Evolutionary conservation across 306 rosid species (phyloP).

Genomic region (Benincasa hispida): DNA sequence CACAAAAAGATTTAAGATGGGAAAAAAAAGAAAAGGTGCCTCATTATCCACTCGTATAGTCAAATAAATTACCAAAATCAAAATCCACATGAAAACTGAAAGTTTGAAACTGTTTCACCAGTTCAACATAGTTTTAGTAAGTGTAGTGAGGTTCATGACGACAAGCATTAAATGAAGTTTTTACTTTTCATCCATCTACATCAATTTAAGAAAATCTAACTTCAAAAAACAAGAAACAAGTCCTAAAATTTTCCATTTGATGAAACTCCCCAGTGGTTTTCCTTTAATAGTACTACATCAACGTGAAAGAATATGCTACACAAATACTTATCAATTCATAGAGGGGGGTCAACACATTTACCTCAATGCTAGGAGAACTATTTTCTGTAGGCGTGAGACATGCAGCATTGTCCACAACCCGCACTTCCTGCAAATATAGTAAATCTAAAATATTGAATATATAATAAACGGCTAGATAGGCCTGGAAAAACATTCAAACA

Average conservation of each 20-base stretch:
- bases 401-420: conserved; percentile 39
- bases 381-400: conserved; percentile 34
- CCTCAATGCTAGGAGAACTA: conserved; percentile 36
- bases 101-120: not conserved
- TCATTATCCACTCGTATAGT: not conserved
- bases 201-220: not conserved
- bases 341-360: conserved; percentile 7
- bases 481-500: not conserved
- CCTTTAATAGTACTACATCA: not conserved
- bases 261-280: not conserved
- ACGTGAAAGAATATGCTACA: not conserved
- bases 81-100: not conserved
- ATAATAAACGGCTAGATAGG: not conserved
- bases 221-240: too few relatives aligned
- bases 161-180: not conserved
- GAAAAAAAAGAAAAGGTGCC: not conserved
- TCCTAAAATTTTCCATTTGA: not conserved
- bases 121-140: not conserved
- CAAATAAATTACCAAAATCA: not conserved
- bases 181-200: not conserved
- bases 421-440: conserved; percentile 44
- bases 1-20: conserved; percentile 1
- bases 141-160: not conserved
- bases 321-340: not conserved
- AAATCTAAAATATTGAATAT: conserved; percentile 13